Evolutionary conservation across 2,329 filamentous ascomycete genomes (phyloP), one percentile per base, ranked within the genome.

Genomic region (Diplocarpon mali): DNA sequence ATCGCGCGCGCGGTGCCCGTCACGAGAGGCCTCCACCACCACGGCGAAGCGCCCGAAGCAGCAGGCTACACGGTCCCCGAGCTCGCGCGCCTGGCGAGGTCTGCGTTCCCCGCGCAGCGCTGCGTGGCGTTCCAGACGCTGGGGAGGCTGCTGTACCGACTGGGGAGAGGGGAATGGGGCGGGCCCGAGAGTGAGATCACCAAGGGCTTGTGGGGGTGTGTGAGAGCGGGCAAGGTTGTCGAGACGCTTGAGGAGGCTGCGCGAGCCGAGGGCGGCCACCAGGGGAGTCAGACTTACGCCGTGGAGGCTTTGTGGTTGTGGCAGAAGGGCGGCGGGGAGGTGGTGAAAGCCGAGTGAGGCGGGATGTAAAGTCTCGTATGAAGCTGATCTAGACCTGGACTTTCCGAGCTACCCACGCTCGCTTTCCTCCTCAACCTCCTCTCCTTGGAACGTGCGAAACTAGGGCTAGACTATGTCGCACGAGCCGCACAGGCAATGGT

Each of bases 41-140:
- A 98, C 62, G 88, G 84, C 51, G 79, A 89, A 47, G 89, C 90
- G 1, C 92, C 92, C 13, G 87, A 94, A 64, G 86, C 89, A 1
- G 92, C 92, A 0, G 92, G 92, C 0, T 98, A 98, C 65, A 96
- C 92, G 0, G 76, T 98, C 27, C 78, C 80, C 0, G 92, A 98
- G 64, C 71, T 98, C 1, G 81, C 87, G 1, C 77, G 83, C 28
- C 72, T 95, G 2, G 80, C 86, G 4, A 75, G 90, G 29, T 93
- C 85, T 44, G 78, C 80, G 0, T 86, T 95, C 15, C 78, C 92
- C 0, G 82, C 85, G 0, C 92, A 98, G 67, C 70, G 90, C 10
- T 95, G 92, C 59, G 75, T 96, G 50, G 87, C 92, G 0, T 95
- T 87, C 64, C 90, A 95, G 65, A 90, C 89, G 0, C 69, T 96